Base-by-base conservation (phyloP, 1,139 yeast genomes). In the Saccharomyces hybrid region DNA sequence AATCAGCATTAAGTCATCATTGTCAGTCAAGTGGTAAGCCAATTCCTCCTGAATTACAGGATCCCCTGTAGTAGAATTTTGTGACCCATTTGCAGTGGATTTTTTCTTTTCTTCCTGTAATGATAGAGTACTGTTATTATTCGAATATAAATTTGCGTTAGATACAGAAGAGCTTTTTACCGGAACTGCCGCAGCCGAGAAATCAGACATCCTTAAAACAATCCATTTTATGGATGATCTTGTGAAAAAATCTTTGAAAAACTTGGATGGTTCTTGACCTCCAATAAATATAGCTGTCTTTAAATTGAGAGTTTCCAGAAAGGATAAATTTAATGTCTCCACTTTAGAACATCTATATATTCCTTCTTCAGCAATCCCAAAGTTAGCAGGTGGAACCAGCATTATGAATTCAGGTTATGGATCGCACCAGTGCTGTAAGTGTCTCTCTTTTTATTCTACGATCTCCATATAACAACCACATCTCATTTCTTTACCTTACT, bases 371-470 rank as follows among this genome's bases (percentile, higher is more conserved):
- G 85, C 93, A 29, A 85, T 73, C 0, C 91, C 91, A 70, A 84
- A 86, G 68, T 84, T 84, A 48, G 85, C 88, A 4, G 95, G 93
- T 2, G 91, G 89, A 0, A 86, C 87, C 49, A 85, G 72, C 93
- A 86, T 85, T n/a, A 13, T 29, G 6, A 11, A 9, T 29, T 29
- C 5, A 32, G 9, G n/a, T 14, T 32, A 3, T 3, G n/a, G 3
- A 32, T n/a, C 13, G n/a, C 38, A 32, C 38, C 38, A 32, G 16
- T n/a, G 7, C 38, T 3, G 38, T 32, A n/a, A 7, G n/a, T n/a
- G 6, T 5, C 16, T 32, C 38, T 32, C 16, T 7, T 7, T n/a
- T 32, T n/a, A 7, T 14, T 5, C 13, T 11, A 29, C 13, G n/a
- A 29, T 29, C 32, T 5, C 8, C 8, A n/a, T 3, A n/a, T 5